A percentile compares a stretch with the other conserved stretches of the same genome.
Conservation (phyloP, 2,329 filamentous ascomycete genomes). For the Cryphonectria naterciae region DNA sequence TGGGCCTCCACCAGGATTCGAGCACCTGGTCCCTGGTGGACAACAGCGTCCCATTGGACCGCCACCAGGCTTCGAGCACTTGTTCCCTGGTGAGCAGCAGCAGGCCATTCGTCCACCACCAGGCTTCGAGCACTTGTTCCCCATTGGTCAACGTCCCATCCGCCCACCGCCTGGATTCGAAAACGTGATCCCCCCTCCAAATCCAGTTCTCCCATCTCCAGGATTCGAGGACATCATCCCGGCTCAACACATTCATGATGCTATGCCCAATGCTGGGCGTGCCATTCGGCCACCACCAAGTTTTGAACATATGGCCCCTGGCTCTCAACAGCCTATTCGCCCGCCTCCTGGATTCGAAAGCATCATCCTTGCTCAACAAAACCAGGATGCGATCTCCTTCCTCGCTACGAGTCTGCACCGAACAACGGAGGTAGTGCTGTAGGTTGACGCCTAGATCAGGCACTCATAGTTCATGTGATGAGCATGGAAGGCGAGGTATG, state of each 20-base stretch:
- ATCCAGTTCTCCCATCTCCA: background rate
- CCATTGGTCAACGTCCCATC: background rate
- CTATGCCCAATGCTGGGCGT: background rate
- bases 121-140: background rate
- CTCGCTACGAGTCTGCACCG: background rate
- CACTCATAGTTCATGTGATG: background rate
- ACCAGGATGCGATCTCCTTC: background rate
- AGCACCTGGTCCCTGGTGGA: background rate
- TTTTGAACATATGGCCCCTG: background rate
- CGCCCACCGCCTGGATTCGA: background rate
- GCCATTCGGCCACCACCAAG: background rate
- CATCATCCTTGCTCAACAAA: background rate
- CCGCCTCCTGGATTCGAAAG: slow-evolving; percentile 1
- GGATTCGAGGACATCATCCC: background rate
- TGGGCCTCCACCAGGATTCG: background rate
- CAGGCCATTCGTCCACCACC: background rate
- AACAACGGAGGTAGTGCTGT: background rate
- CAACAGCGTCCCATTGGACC: background rate
- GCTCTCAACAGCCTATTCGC: background rate
- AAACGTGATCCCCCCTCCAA: background rate
- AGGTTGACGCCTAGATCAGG: background rate
- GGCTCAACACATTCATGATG: background rate
- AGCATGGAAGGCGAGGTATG: background rate
- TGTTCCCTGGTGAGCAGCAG: background rate
- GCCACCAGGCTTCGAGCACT: background rate